A percentile compares a stretch with the other conserved stretches of the same genome.
Conservation (phyloP, 2,329 filamentous ascomycete species). For the Aspergillus melleus region DNA sequence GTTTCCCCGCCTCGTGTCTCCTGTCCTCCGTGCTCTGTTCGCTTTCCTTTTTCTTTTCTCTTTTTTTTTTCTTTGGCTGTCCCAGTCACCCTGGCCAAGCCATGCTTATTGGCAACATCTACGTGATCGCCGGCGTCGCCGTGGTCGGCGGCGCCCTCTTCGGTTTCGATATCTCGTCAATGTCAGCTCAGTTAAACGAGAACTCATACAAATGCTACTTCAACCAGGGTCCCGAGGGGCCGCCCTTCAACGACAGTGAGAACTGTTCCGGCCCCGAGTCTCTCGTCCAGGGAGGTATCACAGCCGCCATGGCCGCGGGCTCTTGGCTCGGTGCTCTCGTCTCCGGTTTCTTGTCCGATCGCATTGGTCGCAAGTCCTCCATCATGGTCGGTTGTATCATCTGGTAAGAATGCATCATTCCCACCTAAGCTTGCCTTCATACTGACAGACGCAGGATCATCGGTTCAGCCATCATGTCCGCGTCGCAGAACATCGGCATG, state of each 20-base stretch:
- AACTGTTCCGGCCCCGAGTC: constrained; percentile 49
- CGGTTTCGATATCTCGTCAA: constrained; percentile 38
- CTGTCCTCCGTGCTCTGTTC: background rate
- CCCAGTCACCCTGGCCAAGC: background rate
- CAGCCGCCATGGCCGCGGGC: constrained; percentile 71
- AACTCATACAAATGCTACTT: constrained; percentile 68
- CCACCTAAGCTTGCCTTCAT: constrained; percentile 51
- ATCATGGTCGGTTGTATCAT: constrained; percentile 53
- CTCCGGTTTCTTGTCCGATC: constrained; percentile 58
- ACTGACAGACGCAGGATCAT: constrained; percentile 43
- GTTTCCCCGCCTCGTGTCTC: background rate
- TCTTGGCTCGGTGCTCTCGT: constrained; percentile 62
- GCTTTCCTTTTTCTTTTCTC: background rate
- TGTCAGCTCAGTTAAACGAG: constrained; percentile 34
- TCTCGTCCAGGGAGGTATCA: constrained; percentile 65
- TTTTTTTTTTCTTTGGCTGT: background rate
- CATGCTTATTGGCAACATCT: constrained; percentile 55
- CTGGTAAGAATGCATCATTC: constrained; percentile 36
- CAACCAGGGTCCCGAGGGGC: constrained; percentile 56
- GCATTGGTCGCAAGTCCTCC: constrained; percentile 52
- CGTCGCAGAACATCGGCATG: constrained; percentile 65
- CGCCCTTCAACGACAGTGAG: constrained; percentile 52
- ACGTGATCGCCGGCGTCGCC: constrained; percentile 58
- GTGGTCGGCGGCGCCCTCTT: constrained; percentile 37
- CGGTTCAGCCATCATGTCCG: constrained; percentile 58